Evolutionary conservation across 2,329 filamentous ascomycete species (phyloP), one percentile per base, ranked within the genome.

Genomic region (Penicillium psychrosexuale): DNA sequence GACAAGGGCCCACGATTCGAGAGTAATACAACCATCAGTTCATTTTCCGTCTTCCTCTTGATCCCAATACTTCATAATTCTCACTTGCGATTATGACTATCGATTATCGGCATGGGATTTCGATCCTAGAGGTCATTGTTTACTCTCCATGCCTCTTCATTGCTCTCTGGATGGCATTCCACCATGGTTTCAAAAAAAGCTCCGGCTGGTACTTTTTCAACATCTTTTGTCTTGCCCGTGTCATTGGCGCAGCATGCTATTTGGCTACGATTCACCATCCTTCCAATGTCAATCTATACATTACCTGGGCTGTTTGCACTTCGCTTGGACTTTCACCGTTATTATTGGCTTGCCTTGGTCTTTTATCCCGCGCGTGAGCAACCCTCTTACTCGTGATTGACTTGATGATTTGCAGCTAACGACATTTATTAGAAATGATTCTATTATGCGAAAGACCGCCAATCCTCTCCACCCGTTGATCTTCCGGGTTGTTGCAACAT

Each of bases 201-300:
- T 64, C 66, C 3, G 70, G 71, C 38, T 75, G 70, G 69, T 66
- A 69, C 24, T 72, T 70, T 47, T 65, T 74, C 5, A 59, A 65
- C 11, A 57, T 73, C 2, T 72, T 73, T 56, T 71, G 62, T 43
- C 46, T 67, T 8, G 53, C 69, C 27, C 65, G 71, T 27, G 51
- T 71, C 22, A 57, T 65, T 8, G 70, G 70, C 15, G 62, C 68
- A 17, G 64, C 62, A 3, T 67, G 69, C 47, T 62, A 67, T 42
- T 60, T 73, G 31, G 65, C 59, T 2, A 64, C 62, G 11, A 60
- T 61, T 13, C 55, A 60, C 8, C 52, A 63, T 11, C 65, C 65
- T 2, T 58, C 42, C 11, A 65, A 64, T 34, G 44, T 33, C n/a
- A 66, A 47, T 19, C 38, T 68, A 15, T 65, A 72, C 52, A 58